These are phyloP conservation scores for Solanum hybrid DNA, from an alignment of 305 asterid genomes.

Conservation along the genomic window DNA sequence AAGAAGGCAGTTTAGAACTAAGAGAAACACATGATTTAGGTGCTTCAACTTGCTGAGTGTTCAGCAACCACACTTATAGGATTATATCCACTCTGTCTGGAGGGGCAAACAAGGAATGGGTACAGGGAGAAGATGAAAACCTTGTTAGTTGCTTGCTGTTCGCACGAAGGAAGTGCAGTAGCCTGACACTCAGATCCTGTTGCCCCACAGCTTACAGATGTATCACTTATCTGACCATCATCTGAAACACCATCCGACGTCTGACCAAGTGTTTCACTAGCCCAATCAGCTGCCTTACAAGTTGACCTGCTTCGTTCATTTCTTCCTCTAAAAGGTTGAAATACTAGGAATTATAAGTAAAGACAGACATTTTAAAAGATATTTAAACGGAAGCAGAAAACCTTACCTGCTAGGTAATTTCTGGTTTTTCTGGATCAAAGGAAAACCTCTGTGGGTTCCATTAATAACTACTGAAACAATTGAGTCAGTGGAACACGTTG, in stretches of 20 bases:
- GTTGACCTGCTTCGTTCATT: slow-evolving; percentile 34
- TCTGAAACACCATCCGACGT: slow-evolving; percentile 31
- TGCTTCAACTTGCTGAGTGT: neutral
- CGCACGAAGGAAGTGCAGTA: slow-evolving; percentile 12
- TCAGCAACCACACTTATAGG: neutral
- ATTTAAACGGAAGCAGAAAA: neutral
- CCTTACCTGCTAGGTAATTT: slow-evolving; percentile 59
- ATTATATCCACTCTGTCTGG: slow-evolving; percentile 4
- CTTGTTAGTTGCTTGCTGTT: slow-evolving; percentile 6
- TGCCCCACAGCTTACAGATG: slow-evolving; percentile 23
- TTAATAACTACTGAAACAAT: slow-evolving; percentile 40
- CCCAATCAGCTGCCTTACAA: slow-evolving; percentile 32
- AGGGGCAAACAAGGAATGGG: neutral
- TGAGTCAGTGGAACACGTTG: slow-evolving; percentile 73
- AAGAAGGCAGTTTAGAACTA: neutral
- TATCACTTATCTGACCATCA: slow-evolving; percentile 21
- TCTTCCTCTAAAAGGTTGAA: slow-evolving; percentile 25
- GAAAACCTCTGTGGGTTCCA: slow-evolving; percentile 37
- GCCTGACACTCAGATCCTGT: slow-evolving; percentile 28
- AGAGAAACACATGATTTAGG: neutral
- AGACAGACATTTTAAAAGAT: neutral
- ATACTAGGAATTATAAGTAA: neutral
- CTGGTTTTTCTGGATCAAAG: slow-evolving; percentile 29
- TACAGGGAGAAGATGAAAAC: neutral
- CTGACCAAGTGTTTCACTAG: slow-evolving; percentile 34